Conservation (phyloP, 228 moss, liverwort and hornwort genomes). For the Sphagnum fallax region DNA sequence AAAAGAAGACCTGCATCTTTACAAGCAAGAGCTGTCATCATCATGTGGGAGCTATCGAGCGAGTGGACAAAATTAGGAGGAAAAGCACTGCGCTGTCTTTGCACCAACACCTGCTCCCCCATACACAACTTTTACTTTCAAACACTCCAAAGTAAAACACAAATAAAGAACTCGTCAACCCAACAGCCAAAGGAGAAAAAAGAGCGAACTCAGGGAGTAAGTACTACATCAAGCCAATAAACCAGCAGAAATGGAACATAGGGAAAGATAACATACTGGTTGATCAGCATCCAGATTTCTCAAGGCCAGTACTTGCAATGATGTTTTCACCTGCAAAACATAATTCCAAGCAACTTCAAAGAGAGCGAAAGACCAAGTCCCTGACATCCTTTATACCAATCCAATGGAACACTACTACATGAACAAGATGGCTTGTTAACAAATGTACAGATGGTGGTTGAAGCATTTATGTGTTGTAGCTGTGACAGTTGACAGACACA, state of each 20-base stretch:
- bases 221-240: too few relatives aligned
- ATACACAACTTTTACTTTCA: too few relatives aligned
- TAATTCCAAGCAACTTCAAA: neutral
- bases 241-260: neutral
- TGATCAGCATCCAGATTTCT: constrained; percentile 40
- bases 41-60: constrained; percentile 96
- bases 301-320: constrained; percentile 80
- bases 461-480: too few relatives aligned
- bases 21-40: constrained; percentile 97
- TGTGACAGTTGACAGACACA: constrained; percentile 4
- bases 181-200: neutral
- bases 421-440: too few relatives aligned
- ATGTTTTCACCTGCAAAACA: constrained; percentile 69
- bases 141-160: neutral
- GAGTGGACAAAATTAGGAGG: constrained; percentile 99
- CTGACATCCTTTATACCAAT: too few relatives aligned
- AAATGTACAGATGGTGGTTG: too few relatives aligned
- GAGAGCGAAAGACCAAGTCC: too few relatives aligned
- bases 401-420: too few relatives aligned
- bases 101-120: constrained; percentile 44
- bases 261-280: constrained; percentile 38
- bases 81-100: constrained; percentile 90
- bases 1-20: constrained; percentile 41
- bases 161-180: neutral
- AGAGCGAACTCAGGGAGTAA: too few relatives aligned